Percentiles rank a stretch among this genome's conserved stretches.
Evolutionary conservation across 768 basidiomycete species (phyloP).

Genomic region (Psilocybe sp.): DNA sequence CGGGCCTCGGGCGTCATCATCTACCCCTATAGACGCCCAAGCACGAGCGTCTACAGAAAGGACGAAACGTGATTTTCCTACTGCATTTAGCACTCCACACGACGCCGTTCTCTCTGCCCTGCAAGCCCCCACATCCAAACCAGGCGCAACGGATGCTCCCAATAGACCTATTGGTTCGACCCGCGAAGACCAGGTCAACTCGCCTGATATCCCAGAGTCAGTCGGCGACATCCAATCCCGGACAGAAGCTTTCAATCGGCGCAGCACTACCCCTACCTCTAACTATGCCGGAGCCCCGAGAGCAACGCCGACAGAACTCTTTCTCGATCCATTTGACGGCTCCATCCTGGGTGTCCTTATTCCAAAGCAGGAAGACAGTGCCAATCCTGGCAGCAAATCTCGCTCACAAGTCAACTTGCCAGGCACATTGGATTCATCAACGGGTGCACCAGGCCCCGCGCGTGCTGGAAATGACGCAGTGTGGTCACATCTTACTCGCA

Average conservation of each 20-base stretch:
- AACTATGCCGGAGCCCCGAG: not conserved
- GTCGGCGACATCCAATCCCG: constrained; percentile 6
- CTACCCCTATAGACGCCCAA: constrained; percentile 14
- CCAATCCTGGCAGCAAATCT: constrained; percentile 7
- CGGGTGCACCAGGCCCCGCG: constrained; percentile 3
- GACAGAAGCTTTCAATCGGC: not conserved
- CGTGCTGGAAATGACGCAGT: constrained; percentile 24
- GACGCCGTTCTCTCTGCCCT: constrained; percentile 60
- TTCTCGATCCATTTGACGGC: constrained; percentile 30
- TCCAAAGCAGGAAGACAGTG: constrained; percentile 16
- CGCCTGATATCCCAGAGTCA: constrained; percentile 8
- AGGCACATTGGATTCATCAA: constrained; percentile 4
- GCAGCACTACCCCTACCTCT: not conserved
- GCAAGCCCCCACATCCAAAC: constrained; percentile 26
- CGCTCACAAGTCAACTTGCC: constrained; percentile 15
- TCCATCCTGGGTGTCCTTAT: constrained; percentile 22
- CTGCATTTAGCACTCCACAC: constrained; percentile 50
- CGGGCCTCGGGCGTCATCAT: constrained; percentile 18
- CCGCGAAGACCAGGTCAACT: constrained; percentile 9
- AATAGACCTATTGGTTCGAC: constrained; percentile 10
- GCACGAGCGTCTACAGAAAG: constrained; percentile 17
- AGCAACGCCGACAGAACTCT: constrained; percentile 9
- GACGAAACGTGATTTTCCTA: constrained; percentile 16
- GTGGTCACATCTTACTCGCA: constrained; percentile 66
- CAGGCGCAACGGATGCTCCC: constrained; percentile 8